phyloP scores from a whole-genome alignment of 495 filamentous ascomycete species.

The Aspergillus conjunctus region DNA sequence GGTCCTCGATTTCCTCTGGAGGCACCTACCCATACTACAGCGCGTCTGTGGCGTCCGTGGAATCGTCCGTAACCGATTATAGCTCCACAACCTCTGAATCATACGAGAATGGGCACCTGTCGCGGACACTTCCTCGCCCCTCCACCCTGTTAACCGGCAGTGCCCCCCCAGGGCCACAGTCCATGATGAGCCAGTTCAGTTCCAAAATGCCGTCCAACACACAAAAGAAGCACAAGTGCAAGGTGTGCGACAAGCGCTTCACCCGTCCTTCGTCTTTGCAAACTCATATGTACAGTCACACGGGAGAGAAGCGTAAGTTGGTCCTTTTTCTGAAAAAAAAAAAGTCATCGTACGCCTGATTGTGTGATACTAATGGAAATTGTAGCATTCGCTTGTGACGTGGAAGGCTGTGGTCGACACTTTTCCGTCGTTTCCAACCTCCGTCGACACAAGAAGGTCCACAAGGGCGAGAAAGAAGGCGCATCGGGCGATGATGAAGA shows the following conservation, averaged over 20 bases:
- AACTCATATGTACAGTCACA: slow-evolving; percentile 99
- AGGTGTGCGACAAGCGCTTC: slow-evolving; percentile 98
- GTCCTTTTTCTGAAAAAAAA: background rate
- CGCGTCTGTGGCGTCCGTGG: slow-evolving; percentile 74
- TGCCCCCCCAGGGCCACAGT: slow-evolving; percentile 81
- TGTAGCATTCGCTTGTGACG: slow-evolving; percentile 88
- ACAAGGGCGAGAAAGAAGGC: slow-evolving; percentile 73
- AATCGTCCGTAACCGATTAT: slow-evolving; percentile 94
- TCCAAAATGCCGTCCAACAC: slow-evolving; percentile 94
- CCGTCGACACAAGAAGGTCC: slow-evolving; percentile 92
- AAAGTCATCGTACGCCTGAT: slow-evolving; percentile 6
- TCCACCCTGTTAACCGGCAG: slow-evolving; percentile 65
- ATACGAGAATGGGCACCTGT: slow-evolving; percentile 70
- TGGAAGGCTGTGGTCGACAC: slow-evolving; percentile 92
- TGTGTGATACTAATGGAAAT: slow-evolving; percentile 37
- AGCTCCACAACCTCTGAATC: slow-evolving; percentile 83
- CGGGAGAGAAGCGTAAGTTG: slow-evolving; percentile 97
- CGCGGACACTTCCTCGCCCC: slow-evolving; percentile 81
- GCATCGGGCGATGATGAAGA: slow-evolving; percentile 51
- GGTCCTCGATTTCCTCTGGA: slow-evolving; percentile 89
- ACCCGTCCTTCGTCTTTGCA: slow-evolving; percentile 94
- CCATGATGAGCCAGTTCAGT: slow-evolving; percentile 99
- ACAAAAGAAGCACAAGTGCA: slow-evolving; percentile 99
- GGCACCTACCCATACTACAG: slow-evolving; percentile 75
- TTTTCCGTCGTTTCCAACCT: slow-evolving; percentile 98